Evolutionary conservation across 768 basidiomycete genomes (phyloP), one percentile per base, ranked within the genome.

Genomic region (Cubamyces lactineus): DNA sequence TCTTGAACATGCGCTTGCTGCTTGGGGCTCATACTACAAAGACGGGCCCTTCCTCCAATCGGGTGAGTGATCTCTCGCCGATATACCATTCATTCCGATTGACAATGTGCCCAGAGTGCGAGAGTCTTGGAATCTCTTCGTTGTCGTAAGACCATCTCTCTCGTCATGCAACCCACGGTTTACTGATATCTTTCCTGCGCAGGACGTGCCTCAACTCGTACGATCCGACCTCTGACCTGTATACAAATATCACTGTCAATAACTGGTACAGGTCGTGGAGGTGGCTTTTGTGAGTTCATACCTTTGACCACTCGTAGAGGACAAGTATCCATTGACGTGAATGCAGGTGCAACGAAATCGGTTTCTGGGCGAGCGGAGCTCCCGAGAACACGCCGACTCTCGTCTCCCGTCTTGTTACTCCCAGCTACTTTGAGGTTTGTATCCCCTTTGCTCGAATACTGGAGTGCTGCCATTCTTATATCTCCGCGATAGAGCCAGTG

Each of bases 281-380:
- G 59, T 91, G 89, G 89, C 83, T 88, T 67, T 82, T 86, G 86
- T 77, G 58, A 19, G 74, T 9, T 62, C 34, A 34, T 11, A 4
- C 34, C 34, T 34, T 34, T 11, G 2, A 5, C n/a, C 21, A 15
- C 4, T 26, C 34, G 12, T 11, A 11, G 9, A 7, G 34, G 5
- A 34, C 9, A 6, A 34, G 1, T 4, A 6, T 11, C 9, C 5
- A 13, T 7, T 7, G 47, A 19, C 19, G 21, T 16, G 17, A 5
- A 21, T 13, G 26, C 47, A 88, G 86, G 5, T 91, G 89, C 68
- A 89, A 87, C 66, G 82, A 91, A 74, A 80, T 91, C 1, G 89
- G 89, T 28, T 88, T 63, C 58, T 76, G 68, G 63, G 74, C 73
- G 60, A 74, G 71, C 4, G 74, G 79, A 34, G 78, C 80, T 2